Conservation (phyloP, 306 rosid species). For the Glycine latifolia region DNA sequence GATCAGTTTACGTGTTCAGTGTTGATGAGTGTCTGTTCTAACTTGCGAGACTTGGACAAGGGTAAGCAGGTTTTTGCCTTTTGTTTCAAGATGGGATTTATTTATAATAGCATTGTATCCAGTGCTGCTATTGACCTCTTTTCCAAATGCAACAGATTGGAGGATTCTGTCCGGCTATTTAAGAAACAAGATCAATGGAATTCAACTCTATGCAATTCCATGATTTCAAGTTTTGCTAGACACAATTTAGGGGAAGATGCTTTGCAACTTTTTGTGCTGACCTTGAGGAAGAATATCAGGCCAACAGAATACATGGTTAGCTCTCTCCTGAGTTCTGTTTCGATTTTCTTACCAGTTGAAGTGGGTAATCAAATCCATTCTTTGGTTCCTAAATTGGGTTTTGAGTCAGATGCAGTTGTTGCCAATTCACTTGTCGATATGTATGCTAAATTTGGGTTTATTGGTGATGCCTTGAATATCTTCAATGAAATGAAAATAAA, state of each 20-base stretch:
- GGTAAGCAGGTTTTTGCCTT: conserved; percentile 82
- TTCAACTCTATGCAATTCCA: conserved; percentile 70
- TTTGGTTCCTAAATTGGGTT: conserved; percentile 70
- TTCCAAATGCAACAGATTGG: conserved; percentile 90
- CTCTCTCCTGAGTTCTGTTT: conserved; percentile 67
- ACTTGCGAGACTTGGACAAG: conserved; percentile 68
- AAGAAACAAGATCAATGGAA: conserved; percentile 66
- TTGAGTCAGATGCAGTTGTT: conserved; percentile 68
- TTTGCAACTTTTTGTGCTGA: conserved; percentile 60
- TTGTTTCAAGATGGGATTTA: conserved; percentile 78
- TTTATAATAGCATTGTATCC: conserved; percentile 73
- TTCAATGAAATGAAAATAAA: conserved; percentile 56
- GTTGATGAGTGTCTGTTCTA: conserved; percentile 69
- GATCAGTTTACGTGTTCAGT: conserved; percentile 76
- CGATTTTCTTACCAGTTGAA: conserved; percentile 61
- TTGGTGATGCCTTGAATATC: conserved; percentile 62
- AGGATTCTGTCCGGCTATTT: conserved; percentile 68
- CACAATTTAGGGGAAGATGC: conserved; percentile 65
- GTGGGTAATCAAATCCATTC: conserved; percentile 75
- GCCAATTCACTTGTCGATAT: conserved; percentile 74
- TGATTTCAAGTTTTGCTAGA: conserved; percentile 79
- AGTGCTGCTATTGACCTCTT: conserved; percentile 86
- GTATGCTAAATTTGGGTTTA: conserved; percentile 74
- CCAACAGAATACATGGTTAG: conserved; percentile 78
- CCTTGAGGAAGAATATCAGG: conserved; percentile 71